Evolutionary conservation across 495 filamentous ascomycete species (phyloP).

Genomic region (Aspergillus nanangensis): DNA sequence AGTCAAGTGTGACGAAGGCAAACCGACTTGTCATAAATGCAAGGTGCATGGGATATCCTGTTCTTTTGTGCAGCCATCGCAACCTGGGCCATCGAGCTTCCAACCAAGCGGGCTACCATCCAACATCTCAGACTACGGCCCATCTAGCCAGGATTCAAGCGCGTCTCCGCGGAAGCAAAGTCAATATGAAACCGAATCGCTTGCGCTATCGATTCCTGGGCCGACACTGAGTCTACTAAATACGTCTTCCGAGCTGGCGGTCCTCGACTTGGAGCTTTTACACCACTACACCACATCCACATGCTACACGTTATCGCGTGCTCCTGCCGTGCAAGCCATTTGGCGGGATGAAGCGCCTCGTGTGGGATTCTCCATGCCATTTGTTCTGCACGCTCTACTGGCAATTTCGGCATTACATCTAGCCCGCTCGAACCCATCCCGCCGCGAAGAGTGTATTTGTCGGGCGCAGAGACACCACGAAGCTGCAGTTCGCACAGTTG

Average conservation of each 20-base stretch:
- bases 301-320: conserved; percentile 28
- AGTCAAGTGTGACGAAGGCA: conserved; percentile 5
- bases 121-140: no score
- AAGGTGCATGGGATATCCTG: conserved; percentile 10
- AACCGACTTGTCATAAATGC: conserved; percentile 8
- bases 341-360: conserved; percentile 27
- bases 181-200: no score
- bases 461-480: conserved; percentile 32
- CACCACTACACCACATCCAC: conserved; percentile 36
- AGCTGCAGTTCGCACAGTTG: conserved; percentile 22
- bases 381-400: conserved; percentile 29
- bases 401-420: conserved; percentile 36
- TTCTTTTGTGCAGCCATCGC: conserved; percentile 1
- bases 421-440: conserved; percentile 18
- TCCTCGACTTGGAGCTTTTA: conserved; percentile 27
- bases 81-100: no score
- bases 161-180: no score
- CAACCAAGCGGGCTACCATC: no score
- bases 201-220: no score
- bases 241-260: not conserved
- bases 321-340: conserved; percentile 22
- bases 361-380: conserved; percentile 26
- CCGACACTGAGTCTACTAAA: not conserved
- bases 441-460: conserved; percentile 11
- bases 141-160: no score